Evolutionary conservation across 352 stramenopile genomes (phyloP).

Genomic region (Pythium brachiatum): DNA sequence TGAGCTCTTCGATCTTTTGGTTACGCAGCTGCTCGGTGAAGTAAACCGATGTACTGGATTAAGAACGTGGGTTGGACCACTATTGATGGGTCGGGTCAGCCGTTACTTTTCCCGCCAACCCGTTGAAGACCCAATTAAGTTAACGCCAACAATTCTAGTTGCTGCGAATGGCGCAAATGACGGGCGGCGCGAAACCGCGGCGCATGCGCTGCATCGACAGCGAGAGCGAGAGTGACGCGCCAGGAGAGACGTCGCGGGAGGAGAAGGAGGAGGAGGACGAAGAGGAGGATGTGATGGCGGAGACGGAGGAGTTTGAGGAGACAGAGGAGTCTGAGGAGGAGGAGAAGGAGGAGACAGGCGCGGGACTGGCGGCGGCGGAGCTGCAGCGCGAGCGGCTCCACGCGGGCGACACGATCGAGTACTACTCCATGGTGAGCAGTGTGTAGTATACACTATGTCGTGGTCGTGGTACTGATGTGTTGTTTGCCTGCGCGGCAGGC

Average conservation of each 20-base stretch:
- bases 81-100: background rate
- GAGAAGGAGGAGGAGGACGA: background rate
- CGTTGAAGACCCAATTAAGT: conserved; percentile 12
- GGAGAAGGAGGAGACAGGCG: conserved; percentile 8
- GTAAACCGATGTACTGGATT: no score
- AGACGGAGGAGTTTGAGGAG: background rate
- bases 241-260: conserved; percentile 4
- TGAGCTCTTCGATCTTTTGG: no score
- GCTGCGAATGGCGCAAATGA: conserved; percentile 9
- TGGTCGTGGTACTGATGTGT: background rate
- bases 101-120: conserved; percentile 27
- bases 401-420: conserved; percentile 72
- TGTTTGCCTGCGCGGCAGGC: conserved; percentile 29
- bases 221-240: conserved; percentile 11
- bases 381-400: conserved; percentile 58
- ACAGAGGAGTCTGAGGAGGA: conserved; percentile 8
- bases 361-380: conserved; percentile 53
- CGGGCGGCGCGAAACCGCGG: background rate
- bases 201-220: conserved; percentile 9
- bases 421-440: conserved; percentile 56
- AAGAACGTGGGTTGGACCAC: no score
- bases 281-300: background rate
- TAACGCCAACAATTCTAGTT: conserved; percentile 7
- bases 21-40: no score
- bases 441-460: conserved; percentile 22